A percentile compares a stretch with the other conserved stretches of the same genome.
Evolutionary conservation across 176 grass and related monocot species (phyloP).

Genomic region (Carex scoparia): DNA sequence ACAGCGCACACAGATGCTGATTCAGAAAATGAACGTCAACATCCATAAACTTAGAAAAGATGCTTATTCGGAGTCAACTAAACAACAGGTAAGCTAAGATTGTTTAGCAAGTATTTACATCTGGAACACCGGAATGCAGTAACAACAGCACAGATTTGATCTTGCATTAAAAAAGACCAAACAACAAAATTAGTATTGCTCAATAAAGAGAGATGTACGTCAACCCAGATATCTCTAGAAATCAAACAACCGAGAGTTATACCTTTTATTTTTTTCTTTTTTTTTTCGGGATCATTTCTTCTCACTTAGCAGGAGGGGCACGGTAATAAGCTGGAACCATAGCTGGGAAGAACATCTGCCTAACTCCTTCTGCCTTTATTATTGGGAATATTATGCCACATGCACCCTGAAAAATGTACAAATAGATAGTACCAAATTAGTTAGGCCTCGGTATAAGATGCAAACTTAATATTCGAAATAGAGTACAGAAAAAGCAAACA

Average conservation of each 20-base stretch:
- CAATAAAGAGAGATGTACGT: neutral
- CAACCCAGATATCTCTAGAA: neutral
- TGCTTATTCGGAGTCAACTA: neutral
- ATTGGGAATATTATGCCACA: slow-evolving; percentile 94
- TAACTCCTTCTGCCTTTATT: slow-evolving; percentile 90
- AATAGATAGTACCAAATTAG: neutral
- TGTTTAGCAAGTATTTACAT: slow-evolving; percentile 18
- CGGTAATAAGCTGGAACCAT: slow-evolving; percentile 84
- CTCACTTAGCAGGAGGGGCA: slow-evolving; percentile 27
- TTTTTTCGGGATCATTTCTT: neutral
- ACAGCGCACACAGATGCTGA: neutral
- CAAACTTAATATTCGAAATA: neutral
- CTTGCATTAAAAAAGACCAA: neutral
- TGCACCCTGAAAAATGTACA: slow-evolving; percentile 43
- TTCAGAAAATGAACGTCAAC: neutral
- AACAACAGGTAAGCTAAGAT: neutral
- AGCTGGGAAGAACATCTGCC: slow-evolving; percentile 99
- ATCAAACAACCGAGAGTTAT: neutral
- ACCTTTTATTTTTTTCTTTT: neutral
- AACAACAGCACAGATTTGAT: neutral
- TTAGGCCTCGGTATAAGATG: neutral
- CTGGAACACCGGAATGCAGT: neutral
- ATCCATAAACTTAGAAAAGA: neutral
- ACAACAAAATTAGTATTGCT: slow-evolving; percentile 17
- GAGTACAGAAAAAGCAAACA: neutral